Evolutionary conservation across 1,139 yeast genomes (phyloP).

Genomic region (Debaryomyces fabryi): DNA sequence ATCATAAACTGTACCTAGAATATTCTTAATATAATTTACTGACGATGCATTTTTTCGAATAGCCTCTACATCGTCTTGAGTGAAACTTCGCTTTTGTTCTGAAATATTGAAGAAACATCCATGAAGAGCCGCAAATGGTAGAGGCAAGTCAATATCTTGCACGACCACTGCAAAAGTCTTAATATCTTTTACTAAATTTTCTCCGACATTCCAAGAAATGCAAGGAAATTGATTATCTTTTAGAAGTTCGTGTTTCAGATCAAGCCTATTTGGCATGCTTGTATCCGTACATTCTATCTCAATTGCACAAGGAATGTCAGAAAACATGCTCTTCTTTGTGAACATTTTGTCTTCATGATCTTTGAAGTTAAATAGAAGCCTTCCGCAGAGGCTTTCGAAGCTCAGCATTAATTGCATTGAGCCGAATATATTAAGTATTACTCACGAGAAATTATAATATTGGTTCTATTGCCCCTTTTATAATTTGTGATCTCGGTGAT

Average conservation of each 20-base stretch:
- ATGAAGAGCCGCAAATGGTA: neutral
- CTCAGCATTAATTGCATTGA: neutral
- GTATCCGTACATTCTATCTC: neutral
- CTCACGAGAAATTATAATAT: too few relatives aligned
- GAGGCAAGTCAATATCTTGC: constrained; percentile 2
- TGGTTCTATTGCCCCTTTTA: too few relatives aligned
- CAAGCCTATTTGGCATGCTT: neutral
- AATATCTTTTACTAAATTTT: neutral
- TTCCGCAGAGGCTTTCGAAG: neutral
- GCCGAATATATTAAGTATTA: too few relatives aligned
- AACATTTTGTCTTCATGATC: constrained; percentile 2
- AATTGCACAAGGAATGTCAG: neutral
- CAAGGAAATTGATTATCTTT: constrained; percentile 1
- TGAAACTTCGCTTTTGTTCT: neutral
- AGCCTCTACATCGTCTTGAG: neutral
- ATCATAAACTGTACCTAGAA: neutral
- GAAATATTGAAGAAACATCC: constrained; percentile 4
- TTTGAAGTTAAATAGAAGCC: neutral
- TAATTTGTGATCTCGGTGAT: too few relatives aligned
- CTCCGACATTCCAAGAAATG: neutral
- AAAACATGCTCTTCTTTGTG: neutral
- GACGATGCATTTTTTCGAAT: neutral
- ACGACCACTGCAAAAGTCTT: neutral
- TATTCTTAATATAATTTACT: neutral
- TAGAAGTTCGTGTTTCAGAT: neutral